Percentiles rank a stretch among this genome's conserved stretches.
Evolutionary conservation across 2,329 filamentous ascomycete genomes (phyloP).

Genomic region (Penicillium sp.): DNA sequence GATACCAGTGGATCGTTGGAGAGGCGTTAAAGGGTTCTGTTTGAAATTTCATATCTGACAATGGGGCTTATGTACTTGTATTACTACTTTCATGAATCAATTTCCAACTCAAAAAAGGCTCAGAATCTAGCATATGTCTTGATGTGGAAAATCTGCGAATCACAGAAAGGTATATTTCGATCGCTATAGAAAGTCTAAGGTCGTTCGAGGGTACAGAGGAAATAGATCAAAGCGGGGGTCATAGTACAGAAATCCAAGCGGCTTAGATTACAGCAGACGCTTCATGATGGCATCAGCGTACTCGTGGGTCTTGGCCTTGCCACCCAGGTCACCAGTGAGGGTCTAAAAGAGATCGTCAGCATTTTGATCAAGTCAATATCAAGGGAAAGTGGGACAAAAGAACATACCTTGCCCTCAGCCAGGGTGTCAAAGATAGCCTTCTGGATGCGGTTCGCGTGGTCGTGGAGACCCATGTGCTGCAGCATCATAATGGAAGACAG

Average conservation of each 20-base stretch:
- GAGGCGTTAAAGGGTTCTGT: constrained; percentile 5
- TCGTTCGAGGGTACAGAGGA: constrained; percentile 39
- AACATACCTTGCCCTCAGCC: constrained; percentile 82
- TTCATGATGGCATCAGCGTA: constrained; percentile 90
- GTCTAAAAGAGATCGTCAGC: constrained; percentile 46
- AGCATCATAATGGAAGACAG: constrained; percentile 99
- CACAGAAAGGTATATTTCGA: constrained; percentile 42
- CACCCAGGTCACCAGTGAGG: constrained; percentile 93
- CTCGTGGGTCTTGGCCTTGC: constrained; percentile 93
- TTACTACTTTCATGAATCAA: neutral
- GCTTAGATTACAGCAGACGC: constrained; percentile 54
- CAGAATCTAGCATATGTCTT: neutral
- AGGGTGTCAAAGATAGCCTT: constrained; percentile 93
- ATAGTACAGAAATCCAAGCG: constrained; percentile 39
- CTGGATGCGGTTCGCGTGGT: constrained; percentile 86
- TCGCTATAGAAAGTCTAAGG: constrained; percentile 41
- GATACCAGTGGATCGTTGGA: constrained; percentile 31
- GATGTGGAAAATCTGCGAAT: constrained; percentile 26
- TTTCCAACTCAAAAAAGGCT: neutral
- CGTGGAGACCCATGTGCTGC: constrained; percentile 90
- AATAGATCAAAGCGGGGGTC: constrained; percentile 31
- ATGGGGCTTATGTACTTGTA: constrained; percentile 2
- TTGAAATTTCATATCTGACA: neutral
- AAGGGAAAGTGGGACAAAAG: neutral
- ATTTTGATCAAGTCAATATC: neutral